Base-by-base conservation (phyloP, 768 basidiomycete species). In the Boletus eberwhitei region DNA sequence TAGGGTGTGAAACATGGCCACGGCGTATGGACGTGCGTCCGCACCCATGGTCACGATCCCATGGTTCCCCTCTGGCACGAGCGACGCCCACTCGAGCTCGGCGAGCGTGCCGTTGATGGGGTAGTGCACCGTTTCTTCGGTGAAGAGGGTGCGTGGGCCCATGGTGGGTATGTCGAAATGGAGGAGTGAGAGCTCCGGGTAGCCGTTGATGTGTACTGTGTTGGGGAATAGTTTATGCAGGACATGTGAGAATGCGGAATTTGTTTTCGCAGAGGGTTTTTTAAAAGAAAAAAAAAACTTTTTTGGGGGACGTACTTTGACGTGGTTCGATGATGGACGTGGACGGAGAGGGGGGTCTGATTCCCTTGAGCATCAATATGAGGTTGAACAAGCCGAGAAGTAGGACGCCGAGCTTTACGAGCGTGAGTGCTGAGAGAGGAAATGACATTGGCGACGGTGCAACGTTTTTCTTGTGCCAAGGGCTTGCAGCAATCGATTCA, bases 1-100 rank as follows among this genome's bases (percentile, higher is more conserved):
- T 0, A 78, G 63, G 35, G 73, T 69, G 62, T 78, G 76, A 37
- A 78, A 68, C 62, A 77, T 71, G 32, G 68, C 52, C 31, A 76
- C 56, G 9, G 71, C 70, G 56, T 70, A 75, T 2, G 74, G 68
- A 16, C 66, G 64, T 2, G 54, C 19, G 26, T 57, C 50, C 4
- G 53, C 48, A 5, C 59, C 59, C 36, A 66, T 36, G 24, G 53
- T 32, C 8, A 67, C 47, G n/a, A 67, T 40, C 0, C 64, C 66
- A 37, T 61, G 44, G 49, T 66, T 62, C 0, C 46, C 57, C 1
- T 42, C 42, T 16, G 65, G 65, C 2, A 67, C 58, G 43, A 67
- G 64, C 40, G 64, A 48, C 6, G 57, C 60, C 66, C 66, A 67
- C 24, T 68, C 65, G 35, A 35, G 46, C 17, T 66, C 66, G 3